A percentile compares a stretch with the other conserved stretches of the same genome.
Conservation (phyloP, 441 rosid species). For the Lepidium campestre region DNA sequence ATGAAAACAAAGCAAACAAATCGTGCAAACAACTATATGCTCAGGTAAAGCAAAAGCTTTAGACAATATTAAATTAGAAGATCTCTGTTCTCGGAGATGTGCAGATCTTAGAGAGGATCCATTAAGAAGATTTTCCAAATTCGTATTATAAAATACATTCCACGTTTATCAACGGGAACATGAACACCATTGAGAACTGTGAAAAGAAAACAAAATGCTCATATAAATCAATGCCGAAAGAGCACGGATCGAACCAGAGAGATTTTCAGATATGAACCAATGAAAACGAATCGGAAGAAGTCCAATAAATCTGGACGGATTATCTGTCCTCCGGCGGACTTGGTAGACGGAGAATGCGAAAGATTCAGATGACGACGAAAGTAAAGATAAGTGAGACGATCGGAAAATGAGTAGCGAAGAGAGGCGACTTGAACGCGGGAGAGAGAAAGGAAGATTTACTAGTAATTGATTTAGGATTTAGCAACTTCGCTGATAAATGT, state of each 20-base stretch:
- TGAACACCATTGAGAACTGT: not conserved
- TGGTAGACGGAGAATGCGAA: constrained; percentile 6
- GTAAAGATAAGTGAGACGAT: constrained; percentile 23
- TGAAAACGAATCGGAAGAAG: constrained; percentile 18
- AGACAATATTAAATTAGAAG: constrained; percentile 1
- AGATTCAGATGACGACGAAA: constrained; percentile 8
- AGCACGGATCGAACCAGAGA: constrained; percentile 26
- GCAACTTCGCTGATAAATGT: constrained; percentile 15
- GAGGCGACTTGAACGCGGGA: constrained; percentile 34
- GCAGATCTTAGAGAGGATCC: constrained; percentile 20
- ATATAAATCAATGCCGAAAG: constrained; percentile 9
- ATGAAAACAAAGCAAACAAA: not conserved
- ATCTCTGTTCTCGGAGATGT: not conserved
- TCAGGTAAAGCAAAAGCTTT: not conserved
- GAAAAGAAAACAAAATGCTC: not conserved
- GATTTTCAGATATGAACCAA: not conserved
- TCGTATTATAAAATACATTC: not conserved
- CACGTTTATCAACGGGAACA: not conserved
- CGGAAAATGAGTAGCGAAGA: constrained; percentile 25
- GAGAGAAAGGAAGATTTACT: constrained; percentile 13
- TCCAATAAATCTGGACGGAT: constrained; percentile 8
- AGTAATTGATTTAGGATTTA: constrained; percentile 5
- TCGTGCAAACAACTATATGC: not conserved
- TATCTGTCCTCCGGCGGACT: not conserved
- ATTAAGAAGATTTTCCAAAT: not conserved